Percentiles rank a stretch among this genome's conserved stretches.
Conservation (phyloP, 768 basidiomycete genomes). For the Suillus brevipes region DNA sequence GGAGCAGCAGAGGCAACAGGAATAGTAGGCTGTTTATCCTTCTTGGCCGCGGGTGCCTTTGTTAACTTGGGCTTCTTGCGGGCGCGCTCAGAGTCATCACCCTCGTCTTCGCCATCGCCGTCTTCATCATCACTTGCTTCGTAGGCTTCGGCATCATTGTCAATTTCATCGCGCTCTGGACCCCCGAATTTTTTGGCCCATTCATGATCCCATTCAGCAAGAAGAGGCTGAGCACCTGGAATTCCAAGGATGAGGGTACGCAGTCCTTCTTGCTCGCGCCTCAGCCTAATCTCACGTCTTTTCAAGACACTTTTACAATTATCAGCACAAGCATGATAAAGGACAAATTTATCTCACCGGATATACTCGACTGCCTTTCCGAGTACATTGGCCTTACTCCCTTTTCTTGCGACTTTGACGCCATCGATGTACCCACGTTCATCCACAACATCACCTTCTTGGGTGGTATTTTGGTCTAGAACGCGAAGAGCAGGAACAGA, state of each 20-base stretch:
- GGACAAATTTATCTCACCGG: constrained; percentile 37
- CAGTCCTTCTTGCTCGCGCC: constrained; percentile 73
- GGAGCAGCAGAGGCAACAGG: constrained; percentile 24
- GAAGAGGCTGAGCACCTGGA: constrained; percentile 69
- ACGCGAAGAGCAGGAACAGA: constrained; percentile 84
- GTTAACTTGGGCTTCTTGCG: constrained; percentile 63
- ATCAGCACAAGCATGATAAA: constrained; percentile 9
- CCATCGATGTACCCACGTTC: constrained; percentile 87
- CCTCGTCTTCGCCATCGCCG: constrained; percentile 41
- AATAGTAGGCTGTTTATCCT: constrained; percentile 41
- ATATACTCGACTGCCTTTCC: constrained; percentile 93
- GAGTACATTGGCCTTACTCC: constrained; percentile 87
- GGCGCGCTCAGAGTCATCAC: constrained; percentile 44
- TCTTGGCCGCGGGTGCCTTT: constrained; percentile 44
- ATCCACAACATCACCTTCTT: constrained; percentile 57
- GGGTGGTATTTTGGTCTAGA: constrained; percentile 55
- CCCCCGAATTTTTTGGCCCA: constrained; percentile 78
- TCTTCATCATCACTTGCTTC: constrained; percentile 44
- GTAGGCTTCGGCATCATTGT: constrained; percentile 43
- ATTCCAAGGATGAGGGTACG: constrained; percentile 68
- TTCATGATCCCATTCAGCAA: constrained; percentile 74
- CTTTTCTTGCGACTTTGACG: constrained; percentile 89
- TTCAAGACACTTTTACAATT: constrained; percentile 63
- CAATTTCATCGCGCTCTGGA: constrained; percentile 72
- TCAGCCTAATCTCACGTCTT: constrained; percentile 68